Evolutionary conservation across 2,329 filamentous ascomycete species (phyloP), one percentile per base, ranked within the genome.

Genomic region (Gaeumannomyces sp.): DNA sequence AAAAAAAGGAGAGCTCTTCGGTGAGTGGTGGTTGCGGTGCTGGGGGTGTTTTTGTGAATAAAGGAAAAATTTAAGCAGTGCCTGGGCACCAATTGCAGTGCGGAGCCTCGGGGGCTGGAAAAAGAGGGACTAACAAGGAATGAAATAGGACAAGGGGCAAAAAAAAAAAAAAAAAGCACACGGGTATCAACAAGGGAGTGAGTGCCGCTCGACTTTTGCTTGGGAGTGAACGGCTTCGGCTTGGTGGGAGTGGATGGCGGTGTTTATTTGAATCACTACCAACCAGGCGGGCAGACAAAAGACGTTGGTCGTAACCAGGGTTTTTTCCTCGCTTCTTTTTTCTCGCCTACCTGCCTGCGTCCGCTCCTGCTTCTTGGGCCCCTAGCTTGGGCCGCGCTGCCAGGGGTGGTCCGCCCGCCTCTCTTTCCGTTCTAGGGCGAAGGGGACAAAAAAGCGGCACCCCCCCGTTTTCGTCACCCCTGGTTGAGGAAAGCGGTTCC

Each of bases 361-460:
- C 33, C 33, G 33, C 33, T 31, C 35, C 14, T 14, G 35, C 35
- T 50, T 22, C 38, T 22, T 50, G 38, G 14, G 38, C 38, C 38
- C 38, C 45, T 50, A 50, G 45, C 45, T 50, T 50, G 45, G 45
- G 45, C 45, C 35, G 35, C 45, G 45, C 7, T 50, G 45, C 45
- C 45, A 50, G 16, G 45, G 45, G 45, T 50, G 38, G 45, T 2
- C 45, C 19, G 45, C 45, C 10, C 2, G 38, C 22, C 45, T 4
- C 45, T n/a, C 45, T 50, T 50, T 50, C 45, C 45, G 45, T 50
- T 50, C 45, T 50, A 50, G 45, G 45, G 45, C 45, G 45, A 50
- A 50, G 45, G 16, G 8, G 13, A 50, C 22, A 50, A 50, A 50
- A n/a, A n/a, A 50, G 19, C 38, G 14, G 38, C 38, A 22, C 38